phyloP scores from a whole-genome alignment of 2,329 filamentous ascomycete species.

The Talaromyces piceae region DNA sequence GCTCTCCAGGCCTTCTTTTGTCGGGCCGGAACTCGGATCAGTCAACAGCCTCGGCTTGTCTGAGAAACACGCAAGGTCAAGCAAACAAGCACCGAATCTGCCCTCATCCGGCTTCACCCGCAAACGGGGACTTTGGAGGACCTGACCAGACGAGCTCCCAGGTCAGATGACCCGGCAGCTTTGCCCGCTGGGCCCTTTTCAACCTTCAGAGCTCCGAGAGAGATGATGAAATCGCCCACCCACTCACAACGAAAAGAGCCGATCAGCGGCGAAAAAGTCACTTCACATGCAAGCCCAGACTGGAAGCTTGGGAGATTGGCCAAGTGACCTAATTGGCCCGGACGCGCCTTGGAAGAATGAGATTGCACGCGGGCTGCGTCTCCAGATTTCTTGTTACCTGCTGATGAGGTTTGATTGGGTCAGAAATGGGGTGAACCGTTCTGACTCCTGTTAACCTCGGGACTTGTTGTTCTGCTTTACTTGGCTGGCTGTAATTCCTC shows the following conservation, averaged over 20 bases:
- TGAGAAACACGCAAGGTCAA: no score
- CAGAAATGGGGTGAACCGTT: neutral
- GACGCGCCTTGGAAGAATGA: no score
- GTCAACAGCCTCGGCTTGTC: neutral
- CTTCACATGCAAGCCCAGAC: neutral
- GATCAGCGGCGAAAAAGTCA: neutral
- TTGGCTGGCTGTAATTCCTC: neutral
- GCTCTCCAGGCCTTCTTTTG: no score
- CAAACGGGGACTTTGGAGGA: neutral
- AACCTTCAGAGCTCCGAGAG: neutral
- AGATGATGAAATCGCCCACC: neutral
- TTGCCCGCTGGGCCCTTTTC: neutral
- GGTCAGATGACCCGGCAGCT: neutral
- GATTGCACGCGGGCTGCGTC: no score
- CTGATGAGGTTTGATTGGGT: neutral
- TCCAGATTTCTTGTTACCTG: neutral
- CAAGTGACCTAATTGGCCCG: neutral
- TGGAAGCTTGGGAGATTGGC: neutral
- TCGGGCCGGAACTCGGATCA: neutral
- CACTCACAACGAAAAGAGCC: no score
- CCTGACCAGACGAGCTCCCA: neutral
- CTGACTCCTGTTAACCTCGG: neutral
- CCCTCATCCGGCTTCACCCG: constrained; percentile 9
- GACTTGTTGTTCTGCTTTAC: neutral
- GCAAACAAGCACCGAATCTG: neutral